phyloP scores from a whole-genome alignment of 2,329 filamentous ascomycete genomes.

The Alternaria sp. region DNA sequence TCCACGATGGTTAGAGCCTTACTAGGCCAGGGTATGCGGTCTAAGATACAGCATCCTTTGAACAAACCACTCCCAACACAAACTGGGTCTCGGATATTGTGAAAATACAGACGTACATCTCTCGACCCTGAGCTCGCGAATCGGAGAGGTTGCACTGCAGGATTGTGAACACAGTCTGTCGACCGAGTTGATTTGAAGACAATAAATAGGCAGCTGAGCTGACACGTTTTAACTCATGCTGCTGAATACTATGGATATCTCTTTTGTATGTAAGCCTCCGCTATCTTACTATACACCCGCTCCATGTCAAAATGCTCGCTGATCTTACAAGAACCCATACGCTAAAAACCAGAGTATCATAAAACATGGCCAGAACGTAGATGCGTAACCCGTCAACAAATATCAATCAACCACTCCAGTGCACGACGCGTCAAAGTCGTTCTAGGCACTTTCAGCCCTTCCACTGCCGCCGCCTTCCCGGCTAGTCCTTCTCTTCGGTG shows the following conservation, averaged over 20 bases:
- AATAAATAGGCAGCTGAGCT: neutral
- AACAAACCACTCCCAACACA: too few relatives aligned
- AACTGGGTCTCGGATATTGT: too few relatives aligned
- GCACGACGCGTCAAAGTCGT: constrained; percentile 12
- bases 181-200: neutral
- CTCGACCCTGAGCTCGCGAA: too few relatives aligned
- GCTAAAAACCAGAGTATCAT: neutral
- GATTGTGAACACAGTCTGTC: neutral
- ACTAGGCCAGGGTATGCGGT: neutral
- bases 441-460: constrained; percentile 22
- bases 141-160: too few relatives aligned
- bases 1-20: neutral
- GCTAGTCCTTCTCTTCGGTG: constrained; percentile 11
- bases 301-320: neutral
- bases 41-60: too few relatives aligned
- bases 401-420: neutral
- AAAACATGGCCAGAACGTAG: constrained; percentile 5
- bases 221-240: neutral
- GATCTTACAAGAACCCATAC: neutral
- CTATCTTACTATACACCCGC: neutral
- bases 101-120: too few relatives aligned
- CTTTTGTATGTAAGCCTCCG: too few relatives aligned
- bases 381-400: neutral
- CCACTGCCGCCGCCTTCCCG: constrained; percentile 16
- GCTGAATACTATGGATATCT: neutral